phyloP scores from a whole-genome alignment of 352 stramenopile genomes.

The Globisporangium polare region DNA sequence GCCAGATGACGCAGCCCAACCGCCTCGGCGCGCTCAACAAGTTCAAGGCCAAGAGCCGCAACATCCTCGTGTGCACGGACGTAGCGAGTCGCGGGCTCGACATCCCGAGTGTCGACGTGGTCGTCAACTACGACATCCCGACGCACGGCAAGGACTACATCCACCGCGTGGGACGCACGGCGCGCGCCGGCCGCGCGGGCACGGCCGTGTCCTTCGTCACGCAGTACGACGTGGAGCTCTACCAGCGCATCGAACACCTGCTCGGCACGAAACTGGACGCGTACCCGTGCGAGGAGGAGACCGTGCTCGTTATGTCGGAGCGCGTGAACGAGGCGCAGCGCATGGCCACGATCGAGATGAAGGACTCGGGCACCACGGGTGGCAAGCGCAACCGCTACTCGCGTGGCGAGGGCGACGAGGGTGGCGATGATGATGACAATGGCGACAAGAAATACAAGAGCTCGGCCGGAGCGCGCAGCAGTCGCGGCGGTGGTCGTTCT shows the following conservation, averaged over 20 bases:
- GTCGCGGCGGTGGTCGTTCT: conserved; percentile 16
- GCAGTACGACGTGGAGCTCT: conserved; percentile 98
- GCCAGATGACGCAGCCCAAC: conserved; percentile 98
- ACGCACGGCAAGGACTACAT: conserved; percentile 99
- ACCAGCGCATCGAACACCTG: conserved; percentile 95
- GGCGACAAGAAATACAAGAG: conserved; percentile 76
- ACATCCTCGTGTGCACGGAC: conserved; percentile 89
- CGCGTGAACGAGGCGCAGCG: conserved; percentile 97
- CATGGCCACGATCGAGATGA: conserved; percentile 90
- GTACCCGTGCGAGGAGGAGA: conserved; percentile 91
- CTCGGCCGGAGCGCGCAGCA: conserved; percentile 34
- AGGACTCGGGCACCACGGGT: conserved; percentile 59
- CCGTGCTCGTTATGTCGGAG: conserved; percentile 95
- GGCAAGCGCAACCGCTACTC: conserved; percentile 58
- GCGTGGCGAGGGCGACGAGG: conserved; percentile 47
- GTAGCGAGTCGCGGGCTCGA: conserved; percentile 92
- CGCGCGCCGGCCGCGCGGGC: conserved; percentile 93
- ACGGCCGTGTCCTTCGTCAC: conserved; percentile 97
- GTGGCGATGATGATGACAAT: conserved; percentile 32
- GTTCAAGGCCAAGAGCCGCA: conserved; percentile 93
- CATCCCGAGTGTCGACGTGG: conserved; percentile 97
- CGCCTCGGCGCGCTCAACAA: conserved; percentile 97
- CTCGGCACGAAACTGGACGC: conserved; percentile 78
- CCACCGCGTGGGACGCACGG: conserved; percentile 97
- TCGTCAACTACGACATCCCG: conserved; percentile 99